Base-by-base conservation (phyloP, 257 asterid genomes). In the Nicotiana tomentosiformis region DNA sequence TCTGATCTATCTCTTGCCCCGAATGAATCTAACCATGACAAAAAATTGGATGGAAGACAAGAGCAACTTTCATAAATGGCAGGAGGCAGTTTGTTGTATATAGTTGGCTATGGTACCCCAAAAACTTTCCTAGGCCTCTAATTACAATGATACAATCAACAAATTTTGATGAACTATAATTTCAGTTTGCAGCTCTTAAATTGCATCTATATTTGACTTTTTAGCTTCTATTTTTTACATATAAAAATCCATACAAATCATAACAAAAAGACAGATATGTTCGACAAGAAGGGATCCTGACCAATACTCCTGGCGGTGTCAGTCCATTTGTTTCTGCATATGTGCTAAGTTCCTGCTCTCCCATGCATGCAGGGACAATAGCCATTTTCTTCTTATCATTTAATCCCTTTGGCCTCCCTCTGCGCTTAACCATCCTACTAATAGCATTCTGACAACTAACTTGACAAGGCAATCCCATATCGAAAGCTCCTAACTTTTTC, bases 291-390 rank as follows among this genome's bases (percentile, higher is more conserved):
- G 79, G 51, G 65, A 76, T 76, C 16, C 80, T 76, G 80, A 76
- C 92, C 77, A 58, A 65, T 80, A 76, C 84, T 83, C 81, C 87
- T n/a, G 70, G 83, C 35, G 7, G 33, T 26, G 79, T 49, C 81
- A 84, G 70, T 58, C 53, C 85, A 56, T 18, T 84, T 66, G 58
- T 81, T 78, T 72, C 56, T 37, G 55, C 82, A 80, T 67, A 29
- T 17, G 56, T 74, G 46, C 65, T 53, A 56, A 37, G 65, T 37
- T 70, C 81, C 83, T 67, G 58, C 81, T 83, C 84, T 58, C 84
- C 85, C 81, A 57, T 80, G 82, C 78, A 56, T 62, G 83, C 83
- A 83, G 77, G 55, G 65, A 76, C 65, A 30, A 49, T 0, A 29
- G 64, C 11, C 20, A 15, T 10, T 77, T 35, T 84, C 76, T 68